Conservation (phyloP, 768 basidiomycete genomes). For the Asterophora parasitica region DNA sequence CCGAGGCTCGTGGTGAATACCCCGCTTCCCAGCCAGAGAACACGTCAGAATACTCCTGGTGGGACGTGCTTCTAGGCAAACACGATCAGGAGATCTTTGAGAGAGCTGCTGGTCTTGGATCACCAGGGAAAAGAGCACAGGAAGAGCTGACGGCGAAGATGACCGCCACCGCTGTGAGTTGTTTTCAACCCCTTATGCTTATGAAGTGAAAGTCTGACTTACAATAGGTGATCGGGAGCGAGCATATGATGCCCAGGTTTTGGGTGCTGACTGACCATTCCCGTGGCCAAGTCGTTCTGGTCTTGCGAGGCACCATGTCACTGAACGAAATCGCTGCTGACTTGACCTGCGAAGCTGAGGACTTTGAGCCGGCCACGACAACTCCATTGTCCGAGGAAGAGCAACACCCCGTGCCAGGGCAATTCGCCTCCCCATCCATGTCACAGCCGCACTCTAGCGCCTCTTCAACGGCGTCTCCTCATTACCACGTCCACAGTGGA, state of each 20-base stretch:
- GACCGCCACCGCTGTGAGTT: constrained; percentile 47
- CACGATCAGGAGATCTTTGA: constrained; percentile 84
- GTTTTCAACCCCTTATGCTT: not conserved
- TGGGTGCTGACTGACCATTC: constrained; percentile 84
- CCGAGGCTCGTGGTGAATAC: constrained; percentile 49
- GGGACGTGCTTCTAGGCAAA: constrained; percentile 74
- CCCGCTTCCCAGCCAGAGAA: constrained; percentile 18
- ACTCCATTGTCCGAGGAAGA: constrained; percentile 27
- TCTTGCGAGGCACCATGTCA: constrained; percentile 79
- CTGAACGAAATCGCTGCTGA: constrained; percentile 85
- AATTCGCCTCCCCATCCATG: constrained; percentile 31
- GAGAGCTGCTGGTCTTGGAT: constrained; percentile 40
- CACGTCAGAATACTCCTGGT: constrained; percentile 62
- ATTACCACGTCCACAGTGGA: constrained; percentile 72
- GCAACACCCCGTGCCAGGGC: constrained; percentile 30
- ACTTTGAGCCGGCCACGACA: constrained; percentile 53
- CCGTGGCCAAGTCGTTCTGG: constrained; percentile 69
- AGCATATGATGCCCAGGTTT: constrained; percentile 74
- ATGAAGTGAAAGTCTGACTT: not conserved
- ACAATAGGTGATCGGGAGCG: constrained; percentile 50
- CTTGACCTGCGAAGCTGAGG: constrained; percentile 72
- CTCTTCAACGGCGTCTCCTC: constrained; percentile 18
- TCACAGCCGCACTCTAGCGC: constrained; percentile 17
- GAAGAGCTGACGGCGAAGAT: constrained; percentile 37
- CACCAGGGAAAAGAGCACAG: constrained; percentile 23